Conservation (phyloP, 352 stramenopile genomes). For the Phytophthora citrophthora region DNA sequence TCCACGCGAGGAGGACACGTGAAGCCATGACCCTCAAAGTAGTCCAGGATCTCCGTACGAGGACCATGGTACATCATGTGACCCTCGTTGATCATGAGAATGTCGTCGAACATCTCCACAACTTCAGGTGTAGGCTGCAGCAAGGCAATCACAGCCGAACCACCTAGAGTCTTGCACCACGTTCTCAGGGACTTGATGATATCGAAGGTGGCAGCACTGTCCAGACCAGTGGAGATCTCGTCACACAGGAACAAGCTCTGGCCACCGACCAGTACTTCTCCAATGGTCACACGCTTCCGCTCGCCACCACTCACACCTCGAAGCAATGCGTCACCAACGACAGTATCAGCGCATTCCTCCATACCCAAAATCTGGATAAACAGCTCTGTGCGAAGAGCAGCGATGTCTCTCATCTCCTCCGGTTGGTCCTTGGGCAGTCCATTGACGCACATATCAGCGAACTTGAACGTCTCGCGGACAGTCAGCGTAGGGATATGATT, state of each 20-base stretch:
- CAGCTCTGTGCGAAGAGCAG: conserved; percentile 63
- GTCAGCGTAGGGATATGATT: conserved; percentile 37
- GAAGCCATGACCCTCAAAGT: conserved; percentile 84
- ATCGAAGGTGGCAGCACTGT: conserved; percentile 88
- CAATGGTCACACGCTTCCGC: conserved; percentile 87
- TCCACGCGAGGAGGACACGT: conserved; percentile 62
- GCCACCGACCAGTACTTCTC: conserved; percentile 89
- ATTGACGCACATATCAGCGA: conserved; percentile 46
- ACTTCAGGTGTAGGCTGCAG: conserved; percentile 90
- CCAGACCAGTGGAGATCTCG: conserved; percentile 94
- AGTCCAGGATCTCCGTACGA: conserved; percentile 59
- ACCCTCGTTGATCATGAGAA: conserved; percentile 93
- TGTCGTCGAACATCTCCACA: conserved; percentile 94
- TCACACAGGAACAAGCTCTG: conserved; percentile 88
- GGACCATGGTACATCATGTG: conserved; percentile 92
- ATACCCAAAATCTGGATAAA: conserved; percentile 85
- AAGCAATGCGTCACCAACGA: conserved; percentile 86
- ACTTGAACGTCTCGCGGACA: conserved; percentile 39
- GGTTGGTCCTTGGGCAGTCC: conserved; percentile 53
- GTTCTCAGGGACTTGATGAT: conserved; percentile 78
- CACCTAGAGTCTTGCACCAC: conserved; percentile 45
- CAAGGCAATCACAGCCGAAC: conserved; percentile 45
- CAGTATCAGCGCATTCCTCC: conserved; percentile 88
- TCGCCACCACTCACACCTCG: conserved; percentile 92
- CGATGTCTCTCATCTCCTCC: conserved; percentile 75